These are phyloP conservation scores for Euphorbia celastroides DNA, from an alignment of 441 rosid species.

Conservation along the genomic window DNA sequence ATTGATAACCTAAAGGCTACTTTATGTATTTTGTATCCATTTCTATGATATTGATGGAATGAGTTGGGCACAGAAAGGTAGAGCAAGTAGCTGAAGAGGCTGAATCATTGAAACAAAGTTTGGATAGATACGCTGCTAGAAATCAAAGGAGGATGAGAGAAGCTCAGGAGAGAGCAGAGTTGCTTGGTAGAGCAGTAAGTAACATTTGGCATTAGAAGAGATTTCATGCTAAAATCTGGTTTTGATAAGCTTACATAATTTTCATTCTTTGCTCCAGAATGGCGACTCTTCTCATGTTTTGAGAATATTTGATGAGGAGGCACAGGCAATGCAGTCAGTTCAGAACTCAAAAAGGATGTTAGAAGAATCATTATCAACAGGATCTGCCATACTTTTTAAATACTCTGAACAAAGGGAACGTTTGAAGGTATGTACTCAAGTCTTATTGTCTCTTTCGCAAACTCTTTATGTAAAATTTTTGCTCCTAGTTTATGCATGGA, in stretches of 20 bases:
- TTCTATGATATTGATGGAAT: slow-evolving; percentile 4
- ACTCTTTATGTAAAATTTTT: too few relatives aligned
- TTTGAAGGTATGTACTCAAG: slow-evolving; percentile 54
- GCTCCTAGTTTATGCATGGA: too few relatives aligned
- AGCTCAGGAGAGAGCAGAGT: slow-evolving; percentile 84
- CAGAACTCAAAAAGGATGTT: slow-evolving; percentile 76
- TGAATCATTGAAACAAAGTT: slow-evolving; percentile 67
- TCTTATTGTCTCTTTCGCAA: background rate
- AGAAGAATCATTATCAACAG: slow-evolving; percentile 75
- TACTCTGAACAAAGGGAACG: slow-evolving; percentile 90
- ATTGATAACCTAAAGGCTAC: background rate
- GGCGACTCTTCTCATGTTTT: slow-evolving; percentile 78
- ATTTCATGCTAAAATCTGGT: background rate
- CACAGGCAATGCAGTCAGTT: slow-evolving; percentile 92
- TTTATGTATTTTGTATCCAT: background rate
- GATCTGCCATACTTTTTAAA: slow-evolving; percentile 74
- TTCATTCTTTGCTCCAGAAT: slow-evolving; percentile 37
- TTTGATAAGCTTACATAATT: slow-evolving; percentile 4
- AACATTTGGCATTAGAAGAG: background rate
- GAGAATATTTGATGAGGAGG: slow-evolving; percentile 89
- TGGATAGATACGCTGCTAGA: slow-evolving; percentile 61
- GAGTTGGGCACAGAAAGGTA: slow-evolving; percentile 49
- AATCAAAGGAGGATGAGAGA: slow-evolving; percentile 66
- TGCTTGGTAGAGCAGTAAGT: slow-evolving; percentile 78
- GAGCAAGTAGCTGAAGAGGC: slow-evolving; percentile 92